Conservation (phyloP, 805 yeast species). For the Candida pseudoglaebosa region DNA sequence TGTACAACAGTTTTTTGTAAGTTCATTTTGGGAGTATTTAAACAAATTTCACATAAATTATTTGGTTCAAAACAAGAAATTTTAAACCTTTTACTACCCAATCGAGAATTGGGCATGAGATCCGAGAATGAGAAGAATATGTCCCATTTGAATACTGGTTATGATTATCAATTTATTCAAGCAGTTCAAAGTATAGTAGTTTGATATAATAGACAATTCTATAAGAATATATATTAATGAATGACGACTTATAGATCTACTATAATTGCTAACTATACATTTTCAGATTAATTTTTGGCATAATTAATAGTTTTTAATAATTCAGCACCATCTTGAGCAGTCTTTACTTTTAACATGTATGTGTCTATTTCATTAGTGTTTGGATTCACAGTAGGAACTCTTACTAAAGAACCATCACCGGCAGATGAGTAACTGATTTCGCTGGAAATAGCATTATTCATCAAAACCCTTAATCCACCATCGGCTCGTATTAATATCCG, state of each 20-base stretch:
- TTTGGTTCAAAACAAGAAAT: slow-evolving; percentile 50
- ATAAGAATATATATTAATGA: not conserved
- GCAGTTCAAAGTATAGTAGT: slow-evolving; percentile 25
- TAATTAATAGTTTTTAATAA: slow-evolving; percentile 35
- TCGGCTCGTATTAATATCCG: slow-evolving; percentile 84
- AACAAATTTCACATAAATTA: slow-evolving; percentile 43
- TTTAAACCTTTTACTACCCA: slow-evolving; percentile 27
- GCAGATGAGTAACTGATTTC: slow-evolving; percentile 57
- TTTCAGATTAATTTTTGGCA: slow-evolving; percentile 13
- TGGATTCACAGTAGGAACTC: slow-evolving; percentile 57
- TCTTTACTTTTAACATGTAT: slow-evolving; percentile 72
- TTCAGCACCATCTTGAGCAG: slow-evolving; percentile 61
- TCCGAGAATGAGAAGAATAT: not conserved
- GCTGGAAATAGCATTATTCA: slow-evolving; percentile 61
- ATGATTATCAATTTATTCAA: slow-evolving; percentile 45
- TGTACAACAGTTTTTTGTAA: slow-evolving; percentile 55
- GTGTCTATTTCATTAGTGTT: slow-evolving; percentile 57
- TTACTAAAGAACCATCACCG: slow-evolving; percentile 63
- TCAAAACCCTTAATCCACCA: slow-evolving; percentile 74
- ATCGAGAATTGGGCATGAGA: too few species aligned
- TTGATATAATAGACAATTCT: slow-evolving; percentile 1
- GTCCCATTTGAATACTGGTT: slow-evolving; percentile 46
- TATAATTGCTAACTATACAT: slow-evolving; percentile 2
- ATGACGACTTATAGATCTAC: not conserved
- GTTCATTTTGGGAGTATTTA: slow-evolving; percentile 49